Base-by-base conservation (phyloP, 257 asterid species). In the Nicotiana obtusifolia region DNA sequence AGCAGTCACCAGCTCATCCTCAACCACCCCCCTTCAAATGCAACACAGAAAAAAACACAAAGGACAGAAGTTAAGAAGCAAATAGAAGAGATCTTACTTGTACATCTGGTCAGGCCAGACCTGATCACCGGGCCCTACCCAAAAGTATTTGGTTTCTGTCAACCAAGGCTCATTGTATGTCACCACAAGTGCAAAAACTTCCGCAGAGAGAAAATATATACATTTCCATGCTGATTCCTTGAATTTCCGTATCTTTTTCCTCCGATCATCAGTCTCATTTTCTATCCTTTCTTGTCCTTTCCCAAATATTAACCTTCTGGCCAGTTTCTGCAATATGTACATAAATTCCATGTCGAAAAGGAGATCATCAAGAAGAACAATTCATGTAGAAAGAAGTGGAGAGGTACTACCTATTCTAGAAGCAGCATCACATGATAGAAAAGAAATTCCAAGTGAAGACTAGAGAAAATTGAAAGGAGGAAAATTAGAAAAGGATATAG, bases 171-270 rank as follows among this genome's bases (percentile, higher is more conserved):
- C 99, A 44, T 94, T 82, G 86, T 89, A 91, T 77, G 97, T 92
- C 83, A 94, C 98, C 19, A 85, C 84, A 82, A 94, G 90, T 61
- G 98, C 97, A 31, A 92, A 90, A 53, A 91, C 49, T 88, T 96
- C 99, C 9, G 98, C 98, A 13, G 98, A 96, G 83, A 94, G 98
- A 87, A 53, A 96, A 82, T 93, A 96, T 76, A 96, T 83, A 54
- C 94, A 96, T 85, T 94, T 96, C 99, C 99, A 96, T 41, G 98
- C 98, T 30, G 99, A 96, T 85, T 94, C 98, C 88, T 93, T 93
- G 94, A 96, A 96, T 88, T 96, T 96, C 53, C 89, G 62, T 73
- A 94, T 88, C 85, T 90, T 94, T 92, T 92, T 96, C 81, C 86
- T 89, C 47, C 84, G 86, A 31, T 89, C 92, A 17, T 81, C 89